Evolutionary conservation across 2,329 filamentous ascomycete species (phyloP).

Genomic region (Colletotrichum magnum): DNA sequence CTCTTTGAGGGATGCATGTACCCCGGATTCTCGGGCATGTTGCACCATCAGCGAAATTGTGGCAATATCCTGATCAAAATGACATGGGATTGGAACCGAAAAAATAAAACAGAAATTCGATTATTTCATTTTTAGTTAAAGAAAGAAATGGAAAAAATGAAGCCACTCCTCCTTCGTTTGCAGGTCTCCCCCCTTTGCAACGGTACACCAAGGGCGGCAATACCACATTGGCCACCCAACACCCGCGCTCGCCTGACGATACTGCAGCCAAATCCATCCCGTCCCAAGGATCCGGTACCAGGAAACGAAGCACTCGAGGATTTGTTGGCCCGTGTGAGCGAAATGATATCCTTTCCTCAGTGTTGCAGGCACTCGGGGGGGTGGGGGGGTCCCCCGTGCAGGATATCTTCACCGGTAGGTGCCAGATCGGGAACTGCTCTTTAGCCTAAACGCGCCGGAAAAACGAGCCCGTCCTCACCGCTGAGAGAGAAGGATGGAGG

Average conservation of each 20-base stretch:
- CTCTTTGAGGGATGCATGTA: neutral
- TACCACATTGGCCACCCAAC: constrained; percentile 4
- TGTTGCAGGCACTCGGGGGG: neutral
- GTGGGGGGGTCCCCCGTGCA: neutral
- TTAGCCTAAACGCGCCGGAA: constrained; percentile 34
- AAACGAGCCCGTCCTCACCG: constrained; percentile 23
- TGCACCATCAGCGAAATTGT: neutral
- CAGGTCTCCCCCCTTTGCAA: no score
- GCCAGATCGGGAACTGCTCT: constrained; percentile 10
- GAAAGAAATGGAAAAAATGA: neutral
- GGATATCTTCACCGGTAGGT: constrained; percentile 20
- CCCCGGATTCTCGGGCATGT: constrained; percentile 11
- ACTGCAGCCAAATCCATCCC: constrained; percentile 2
- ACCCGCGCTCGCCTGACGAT: neutral
- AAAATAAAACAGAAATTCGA: neutral
- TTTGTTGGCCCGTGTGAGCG: neutral
- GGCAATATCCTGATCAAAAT: constrained; percentile 3
- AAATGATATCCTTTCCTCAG: neutral
- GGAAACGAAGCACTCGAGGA: neutral
- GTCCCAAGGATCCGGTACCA: constrained; percentile 17
- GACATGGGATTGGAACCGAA: no score
- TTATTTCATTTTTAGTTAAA: neutral
- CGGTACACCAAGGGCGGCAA: constrained; percentile 6
- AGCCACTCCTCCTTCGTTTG: neutral
- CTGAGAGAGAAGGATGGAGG: neutral